Evolutionary conservation across 163 green algal genomes (phyloP).

Genomic region (Trebouxiophyceae sp.): DNA sequence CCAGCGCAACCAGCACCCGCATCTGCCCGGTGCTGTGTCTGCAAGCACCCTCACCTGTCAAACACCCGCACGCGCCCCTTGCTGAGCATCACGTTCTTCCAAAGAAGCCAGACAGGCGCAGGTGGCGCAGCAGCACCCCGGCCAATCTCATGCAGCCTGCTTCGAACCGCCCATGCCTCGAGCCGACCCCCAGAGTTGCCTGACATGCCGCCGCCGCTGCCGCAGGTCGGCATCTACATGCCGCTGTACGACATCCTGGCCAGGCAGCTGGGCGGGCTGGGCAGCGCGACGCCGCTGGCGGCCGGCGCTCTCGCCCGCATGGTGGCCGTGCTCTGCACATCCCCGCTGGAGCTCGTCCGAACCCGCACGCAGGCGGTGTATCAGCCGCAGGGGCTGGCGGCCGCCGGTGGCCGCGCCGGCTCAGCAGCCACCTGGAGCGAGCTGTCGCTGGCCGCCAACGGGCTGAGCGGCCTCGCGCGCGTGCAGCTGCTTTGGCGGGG

Average conservation of each 20-base stretch:
- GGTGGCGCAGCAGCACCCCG: too few relatives aligned
- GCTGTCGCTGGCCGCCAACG: not conserved
- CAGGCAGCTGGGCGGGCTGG: conserved; percentile 9
- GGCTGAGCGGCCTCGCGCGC: not conserved
- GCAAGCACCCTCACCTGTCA: not conserved
- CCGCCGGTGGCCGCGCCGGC: not conserved
- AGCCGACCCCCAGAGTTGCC: too few relatives aligned
- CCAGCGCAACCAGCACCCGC: not conserved
- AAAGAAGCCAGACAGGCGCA: too few relatives aligned
- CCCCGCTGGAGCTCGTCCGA: conserved; percentile 87
- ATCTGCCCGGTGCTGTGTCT: not conserved
- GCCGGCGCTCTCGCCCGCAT: conserved; percentile 67
- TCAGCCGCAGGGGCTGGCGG: conserved; percentile 1
- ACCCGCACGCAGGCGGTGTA: conserved; percentile 70
- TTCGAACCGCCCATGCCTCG: too few relatives aligned
- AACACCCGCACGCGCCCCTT: too few relatives aligned
- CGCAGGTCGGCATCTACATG: conserved; percentile 86
- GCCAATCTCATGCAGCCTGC: too few relatives aligned
- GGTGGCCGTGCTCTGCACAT: conserved; percentile 68
- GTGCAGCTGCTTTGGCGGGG: not conserved
- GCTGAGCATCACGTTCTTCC: too few relatives aligned
- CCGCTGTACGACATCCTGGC: conserved; percentile 87
- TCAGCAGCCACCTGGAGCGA: not conserved
- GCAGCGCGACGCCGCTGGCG: conserved; percentile 49
- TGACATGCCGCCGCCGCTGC: too few relatives aligned